Conservation (phyloP, 1,284 basidiomycete species). For the Takashimella tepidaria region DNA sequence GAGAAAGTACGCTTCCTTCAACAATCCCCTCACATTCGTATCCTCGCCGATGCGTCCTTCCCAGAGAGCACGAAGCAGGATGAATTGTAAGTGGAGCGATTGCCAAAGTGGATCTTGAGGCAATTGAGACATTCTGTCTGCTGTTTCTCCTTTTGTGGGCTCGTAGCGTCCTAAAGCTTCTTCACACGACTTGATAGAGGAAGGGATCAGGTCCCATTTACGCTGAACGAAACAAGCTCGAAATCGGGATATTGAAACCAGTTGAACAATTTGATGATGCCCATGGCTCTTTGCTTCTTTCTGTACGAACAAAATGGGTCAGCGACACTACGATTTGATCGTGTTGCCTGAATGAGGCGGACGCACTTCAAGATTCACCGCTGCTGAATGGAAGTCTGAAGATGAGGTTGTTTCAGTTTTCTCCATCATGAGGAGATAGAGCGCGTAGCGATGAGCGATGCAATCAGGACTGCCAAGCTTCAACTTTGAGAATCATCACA, state of each 20-base stretch:
- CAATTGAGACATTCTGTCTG: background rate
- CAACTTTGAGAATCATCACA: too few relatives aligned
- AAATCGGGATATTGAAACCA: constrained; percentile 22
- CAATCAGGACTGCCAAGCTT: too few relatives aligned
- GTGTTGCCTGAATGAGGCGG: background rate
- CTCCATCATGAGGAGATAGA: constrained; percentile 25
- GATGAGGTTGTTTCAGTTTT: constrained; percentile 10
- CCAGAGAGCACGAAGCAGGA: constrained; percentile 26
- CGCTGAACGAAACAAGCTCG: constrained; percentile 26
- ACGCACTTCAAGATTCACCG: constrained; percentile 25
- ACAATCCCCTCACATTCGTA: constrained; percentile 11
- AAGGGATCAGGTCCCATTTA: constrained; percentile 30
- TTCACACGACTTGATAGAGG: constrained; percentile 15
- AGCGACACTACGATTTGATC: background rate
- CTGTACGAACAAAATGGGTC: constrained; percentile 8
- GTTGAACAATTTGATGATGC: constrained; percentile 23
- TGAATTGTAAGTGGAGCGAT: constrained; percentile 20
- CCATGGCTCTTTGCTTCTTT: constrained; percentile 13
- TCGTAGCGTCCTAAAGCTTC: constrained; percentile 2
- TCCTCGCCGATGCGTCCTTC: constrained; percentile 34
- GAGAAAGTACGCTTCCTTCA: constrained; percentile 25
- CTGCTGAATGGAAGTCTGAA: constrained; percentile 21
- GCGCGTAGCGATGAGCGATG: constrained; percentile 26
- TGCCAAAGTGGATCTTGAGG: background rate
- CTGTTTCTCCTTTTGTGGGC: background rate